Evolutionary conservation across 257 asterid genomes (phyloP).

Genomic region (Penstemon newberryi): DNA sequence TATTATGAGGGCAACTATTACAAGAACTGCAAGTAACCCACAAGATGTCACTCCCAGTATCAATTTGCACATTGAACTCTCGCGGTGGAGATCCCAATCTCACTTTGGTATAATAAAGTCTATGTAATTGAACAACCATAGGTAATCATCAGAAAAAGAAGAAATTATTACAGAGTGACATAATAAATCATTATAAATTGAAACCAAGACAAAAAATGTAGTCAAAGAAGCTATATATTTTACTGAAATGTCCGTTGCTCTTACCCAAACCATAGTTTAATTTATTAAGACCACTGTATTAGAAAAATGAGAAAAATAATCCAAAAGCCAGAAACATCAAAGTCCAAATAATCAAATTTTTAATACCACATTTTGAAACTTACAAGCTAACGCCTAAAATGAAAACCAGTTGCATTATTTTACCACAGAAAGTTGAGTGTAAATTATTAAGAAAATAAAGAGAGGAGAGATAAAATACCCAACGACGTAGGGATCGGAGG

Average conservation of each 20-base stretch:
- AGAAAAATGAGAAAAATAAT: background rate
- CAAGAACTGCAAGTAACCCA: conserved; percentile 78
- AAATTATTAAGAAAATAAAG: background rate
- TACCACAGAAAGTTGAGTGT: conserved; percentile 6
- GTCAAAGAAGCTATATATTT: conserved; percentile 18
- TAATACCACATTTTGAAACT: background rate
- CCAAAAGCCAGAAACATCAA: conserved; percentile 16
- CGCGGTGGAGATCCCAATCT: conserved; percentile 67
- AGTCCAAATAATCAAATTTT: conserved; percentile 25
- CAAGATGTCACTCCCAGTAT: conserved; percentile 74
- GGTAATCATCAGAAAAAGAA: conserved; percentile 10
- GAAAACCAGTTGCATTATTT: conserved; percentile 1
- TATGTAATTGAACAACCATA: conserved; percentile 34
- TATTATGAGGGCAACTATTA: conserved; percentile 53
- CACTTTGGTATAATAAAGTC: conserved; percentile 70
- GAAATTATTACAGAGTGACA: background rate
- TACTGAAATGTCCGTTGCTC: background rate
- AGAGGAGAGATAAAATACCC: conserved; percentile 50
- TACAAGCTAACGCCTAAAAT: conserved; percentile 12
- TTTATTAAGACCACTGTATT: background rate
- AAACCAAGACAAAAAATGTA: conserved; percentile 21
- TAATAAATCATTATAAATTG: background rate
- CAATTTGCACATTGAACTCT: conserved; percentile 70
- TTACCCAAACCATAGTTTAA: background rate
- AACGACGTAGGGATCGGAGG: conserved; percentile 71